Conservation (phyloP, 2,329 filamentous ascomycete genomes). For the Rutstroemia sp. region DNA sequence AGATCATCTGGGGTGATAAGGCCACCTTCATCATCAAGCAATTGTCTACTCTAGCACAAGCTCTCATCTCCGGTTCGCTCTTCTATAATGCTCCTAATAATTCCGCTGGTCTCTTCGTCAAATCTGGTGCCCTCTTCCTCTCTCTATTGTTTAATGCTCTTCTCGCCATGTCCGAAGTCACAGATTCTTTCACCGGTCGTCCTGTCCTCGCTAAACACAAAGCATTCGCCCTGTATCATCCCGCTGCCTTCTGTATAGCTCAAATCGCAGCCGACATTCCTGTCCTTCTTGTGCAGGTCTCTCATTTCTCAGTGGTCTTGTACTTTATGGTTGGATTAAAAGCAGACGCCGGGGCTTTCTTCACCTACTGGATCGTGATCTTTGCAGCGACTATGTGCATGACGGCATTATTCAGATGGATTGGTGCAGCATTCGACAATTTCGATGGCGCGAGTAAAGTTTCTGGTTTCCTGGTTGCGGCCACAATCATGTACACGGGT, state of each 20-base stretch:
- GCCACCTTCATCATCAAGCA: conserved; percentile 57
- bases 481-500: conserved; percentile 53
- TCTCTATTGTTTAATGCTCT: conserved; percentile 55
- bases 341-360: conserved; percentile 45
- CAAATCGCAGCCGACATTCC: conserved; percentile 48
- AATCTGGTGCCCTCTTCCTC: conserved; percentile 58
- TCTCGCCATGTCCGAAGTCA: conserved; percentile 59
- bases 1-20: conserved; percentile 59
- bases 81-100: conserved; percentile 57
- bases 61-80: conserved; percentile 56
- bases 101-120: conserved; percentile 54
- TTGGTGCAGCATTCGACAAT: conserved; percentile 52
- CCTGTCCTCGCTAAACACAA: conserved; percentile 53
- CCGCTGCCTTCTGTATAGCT: conserved; percentile 50
- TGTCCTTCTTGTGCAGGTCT: conserved; percentile 49
- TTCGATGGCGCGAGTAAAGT: conserved; percentile 52
- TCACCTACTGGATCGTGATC: conserved; percentile 51
- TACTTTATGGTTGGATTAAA: conserved; percentile 59
- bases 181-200: conserved; percentile 51
- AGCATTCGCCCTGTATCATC: conserved; percentile 49
- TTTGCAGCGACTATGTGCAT: conserved; percentile 37
- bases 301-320: conserved; percentile 47
- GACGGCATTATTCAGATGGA: conserved; percentile 40
- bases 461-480: conserved; percentile 43
- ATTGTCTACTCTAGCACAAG: conserved; percentile 47